Evolutionary conservation across 176 grass and related monocot genomes (phyloP).

Genomic region (Musa beccarii): DNA sequence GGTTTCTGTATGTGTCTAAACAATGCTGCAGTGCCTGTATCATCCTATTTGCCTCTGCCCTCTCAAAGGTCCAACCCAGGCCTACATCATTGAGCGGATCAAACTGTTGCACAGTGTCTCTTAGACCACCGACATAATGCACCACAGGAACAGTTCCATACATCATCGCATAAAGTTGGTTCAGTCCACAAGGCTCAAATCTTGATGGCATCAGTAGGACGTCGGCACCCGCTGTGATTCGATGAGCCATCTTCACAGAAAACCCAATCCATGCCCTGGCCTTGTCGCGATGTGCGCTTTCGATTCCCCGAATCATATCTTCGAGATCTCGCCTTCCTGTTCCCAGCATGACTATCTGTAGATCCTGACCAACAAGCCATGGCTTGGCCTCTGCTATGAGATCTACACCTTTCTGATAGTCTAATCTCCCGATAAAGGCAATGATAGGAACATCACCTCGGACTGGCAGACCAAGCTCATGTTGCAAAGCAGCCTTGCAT

Average conservation of each 20-base stretch:
- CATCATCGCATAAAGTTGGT: conserved; percentile 97
- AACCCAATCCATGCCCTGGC: conserved; percentile 89
- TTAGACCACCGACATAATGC: conserved; percentile 75
- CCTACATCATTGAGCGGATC: conserved; percentile 61
- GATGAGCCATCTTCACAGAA: conserved; percentile 79
- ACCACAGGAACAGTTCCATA: conserved; percentile 92
- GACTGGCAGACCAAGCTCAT: conserved; percentile 57
- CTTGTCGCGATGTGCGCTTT: conserved; percentile 45
- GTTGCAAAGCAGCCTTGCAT: conserved; percentile 77
- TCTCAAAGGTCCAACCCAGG: conserved; percentile 83
- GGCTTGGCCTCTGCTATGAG: conserved; percentile 78
- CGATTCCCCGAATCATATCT: conserved; percentile 61
- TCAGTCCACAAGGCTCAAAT: conserved; percentile 89
- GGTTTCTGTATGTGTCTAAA: conserved; percentile 64
- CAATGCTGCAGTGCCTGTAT: conserved; percentile 69
- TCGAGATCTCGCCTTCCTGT: conserved; percentile 80
- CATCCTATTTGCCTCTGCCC: conserved; percentile 66
- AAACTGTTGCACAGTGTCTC: conserved; percentile 68
- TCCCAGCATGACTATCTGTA: conserved; percentile 74
- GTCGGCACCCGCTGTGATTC: conserved; percentile 79
- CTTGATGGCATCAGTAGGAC: conserved; percentile 89
- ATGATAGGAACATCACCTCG: conserved; percentile 50
- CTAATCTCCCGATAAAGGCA: conserved; percentile 86
- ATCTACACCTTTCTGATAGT: conserved; percentile 87
- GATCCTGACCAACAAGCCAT: conserved; percentile 81